Evolutionary conservation across 2,329 filamentous ascomycete species (phyloP), one percentile per base, ranked within the genome.

Genomic region (Calonectria naviculata): DNA sequence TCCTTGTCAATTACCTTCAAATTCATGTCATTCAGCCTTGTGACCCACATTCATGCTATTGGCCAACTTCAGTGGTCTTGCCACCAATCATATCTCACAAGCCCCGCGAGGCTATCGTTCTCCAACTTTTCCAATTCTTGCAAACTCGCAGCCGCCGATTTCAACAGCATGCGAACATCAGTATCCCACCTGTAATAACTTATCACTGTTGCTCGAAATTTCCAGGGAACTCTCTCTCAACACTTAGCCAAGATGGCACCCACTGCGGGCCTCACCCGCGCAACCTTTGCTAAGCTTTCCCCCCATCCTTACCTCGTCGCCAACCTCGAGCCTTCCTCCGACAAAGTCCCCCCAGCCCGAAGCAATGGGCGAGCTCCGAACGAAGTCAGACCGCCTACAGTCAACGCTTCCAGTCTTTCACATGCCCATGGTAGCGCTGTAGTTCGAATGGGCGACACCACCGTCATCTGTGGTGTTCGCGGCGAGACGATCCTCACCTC

Each of bases 351-450:
- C 47, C 88, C 93, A 2, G 86, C 90, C 52, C 93, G 97, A 79
- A 94, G 95, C 80, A 98, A 97, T 82, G 94, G 94, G 73, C 94
- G 97, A 75, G 83, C 87, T 2, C 90, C 94, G 8, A 85, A 89
- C 34, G 89, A 95, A 78, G 90, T 92, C 70, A 92, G 97, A 52
- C 82, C 87, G 26, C 91, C 93, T n/a, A 91, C 92, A 38, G 88
- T 97, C 77, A 97, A 98, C 83, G 91, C 91, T 0, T 93, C 94
- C 29, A 97, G 94, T 26, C 87, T 99, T 61, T 94, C 95, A 0
- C 95, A 99, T 82, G 93, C 95, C 67, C 93, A 97, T 80, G 97
- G 97, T 63, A 97, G 94, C 78, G 93, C 96, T 1, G 93, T 98
- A 0, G 93, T 98, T 61, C 91, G 97, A 41, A 87, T 94, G 63